phyloP scores from a whole-genome alignment of 495 filamentous ascomycete genomes.

The Penicillium ucsense region DNA sequence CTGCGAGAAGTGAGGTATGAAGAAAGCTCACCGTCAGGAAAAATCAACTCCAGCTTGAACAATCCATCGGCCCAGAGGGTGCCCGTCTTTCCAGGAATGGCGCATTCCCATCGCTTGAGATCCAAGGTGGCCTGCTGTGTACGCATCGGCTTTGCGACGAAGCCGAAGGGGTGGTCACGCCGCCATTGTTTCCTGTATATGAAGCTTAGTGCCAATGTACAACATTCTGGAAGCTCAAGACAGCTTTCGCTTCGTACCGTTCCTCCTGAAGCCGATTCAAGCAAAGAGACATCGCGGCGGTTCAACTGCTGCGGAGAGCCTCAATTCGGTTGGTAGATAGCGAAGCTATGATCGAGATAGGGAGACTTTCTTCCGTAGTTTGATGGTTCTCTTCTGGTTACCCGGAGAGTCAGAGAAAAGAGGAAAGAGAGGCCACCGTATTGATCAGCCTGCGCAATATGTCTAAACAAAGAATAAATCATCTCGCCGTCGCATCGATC shows the following conservation, averaged over 20 bases:
- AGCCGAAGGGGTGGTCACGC: constrained; percentile 93
- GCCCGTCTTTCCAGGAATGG: constrained; percentile 88
- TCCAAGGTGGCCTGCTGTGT: constrained; percentile 75
- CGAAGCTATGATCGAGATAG: background rate
- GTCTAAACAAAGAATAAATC: too few relatives aligned
- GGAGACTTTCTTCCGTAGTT: too few relatives aligned
- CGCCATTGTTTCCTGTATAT: constrained; percentile 82
- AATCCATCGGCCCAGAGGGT: constrained; percentile 95
- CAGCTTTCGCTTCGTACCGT: constrained; percentile 47
- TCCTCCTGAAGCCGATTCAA: constrained; percentile 85
- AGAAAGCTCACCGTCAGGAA: constrained; percentile 75
- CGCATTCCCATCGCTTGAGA: constrained; percentile 92
- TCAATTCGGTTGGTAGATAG: background rate
- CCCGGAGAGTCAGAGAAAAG: background rate
- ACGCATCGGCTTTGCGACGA: constrained; percentile 82
- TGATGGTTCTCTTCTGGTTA: background rate
- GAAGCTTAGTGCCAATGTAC: constrained; percentile 8
- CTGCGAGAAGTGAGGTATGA: constrained; percentile 3
- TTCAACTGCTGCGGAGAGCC: too few relatives aligned
- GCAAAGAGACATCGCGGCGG: constrained; percentile 65
- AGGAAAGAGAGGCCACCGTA: background rate
- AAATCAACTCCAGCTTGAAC: constrained; percentile 86
- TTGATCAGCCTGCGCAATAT: background rate
- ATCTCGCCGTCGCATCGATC: background rate
- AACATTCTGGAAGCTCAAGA: background rate